Evolutionary conservation across 2,329 filamentous ascomycete genomes (phyloP), one percentile per base, ranked within the genome.

Genomic region (Aspergillus proliferans): DNA sequence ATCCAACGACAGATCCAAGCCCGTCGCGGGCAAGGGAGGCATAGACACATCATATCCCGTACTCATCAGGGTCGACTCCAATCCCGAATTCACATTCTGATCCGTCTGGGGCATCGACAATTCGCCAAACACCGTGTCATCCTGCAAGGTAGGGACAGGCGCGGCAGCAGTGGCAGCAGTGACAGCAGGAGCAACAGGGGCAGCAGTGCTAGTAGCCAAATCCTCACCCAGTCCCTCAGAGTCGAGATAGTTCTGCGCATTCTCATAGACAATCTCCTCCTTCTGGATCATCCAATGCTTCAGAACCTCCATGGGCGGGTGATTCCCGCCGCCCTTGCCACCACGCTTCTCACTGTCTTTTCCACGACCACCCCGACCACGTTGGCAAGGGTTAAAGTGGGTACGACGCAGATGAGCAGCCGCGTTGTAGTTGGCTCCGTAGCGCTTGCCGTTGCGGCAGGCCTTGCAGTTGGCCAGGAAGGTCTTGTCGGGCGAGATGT

Each of bases 341-440:
- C 80, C 80, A 43, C 81, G 72, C 57, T 79, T 77, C 66, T 83
- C 78, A 52, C 78, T 79, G 49, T 78, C 76, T 61, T 80, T 81
- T 43, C 77, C 76, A 44, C 79, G 71, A 7, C 80, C 81, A 19
- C 79, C 71, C n/a, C 72, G 66, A 18, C 71, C 72, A 19, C 71
- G 73, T 63, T 81, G 79, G 57, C 79, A 77, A 1, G 81, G 85
- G 63, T 86, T 87, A 76, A 96, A 97, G 66, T 97, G 92, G 0
- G 86, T 86, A 45, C 92, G 84, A 39, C 91, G 81, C 7, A 97
- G 78, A 65, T 97, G 92, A 0, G 90, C 92, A 0, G 90, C 90
- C 0, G 91, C 92, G 61, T 97, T 97, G 72, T 97, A 96, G 71
- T 96, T 93, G 14, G 87, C 88, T 3, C 87, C 87, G 59, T 97